phyloP scores from a whole-genome alignment of 2,329 filamentous ascomycete species.

The Zasmidium angulare region DNA sequence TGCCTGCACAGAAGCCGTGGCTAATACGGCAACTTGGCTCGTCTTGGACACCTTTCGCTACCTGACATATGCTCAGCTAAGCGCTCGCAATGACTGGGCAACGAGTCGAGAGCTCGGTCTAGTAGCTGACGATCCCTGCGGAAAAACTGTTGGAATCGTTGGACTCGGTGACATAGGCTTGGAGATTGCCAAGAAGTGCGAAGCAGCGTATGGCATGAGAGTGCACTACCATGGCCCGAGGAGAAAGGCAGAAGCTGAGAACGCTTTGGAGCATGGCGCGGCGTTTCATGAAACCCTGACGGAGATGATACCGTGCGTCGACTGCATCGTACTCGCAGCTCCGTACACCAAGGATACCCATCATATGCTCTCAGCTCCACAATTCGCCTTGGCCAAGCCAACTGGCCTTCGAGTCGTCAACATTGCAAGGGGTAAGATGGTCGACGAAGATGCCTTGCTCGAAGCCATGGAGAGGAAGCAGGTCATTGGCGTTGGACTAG shows the following conservation, averaged over 20 bases:
- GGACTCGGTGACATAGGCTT: constrained; percentile 61
- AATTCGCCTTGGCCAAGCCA: constrained; percentile 32
- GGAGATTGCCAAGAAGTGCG: constrained; percentile 57
- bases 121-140: constrained; percentile 62
- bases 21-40: constrained; percentile 68
- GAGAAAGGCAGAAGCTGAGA: constrained; percentile 48
- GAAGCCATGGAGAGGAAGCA: constrained; percentile 54
- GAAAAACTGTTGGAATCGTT: constrained; percentile 63
- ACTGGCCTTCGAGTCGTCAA: constrained; percentile 63
- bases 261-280: neutral
- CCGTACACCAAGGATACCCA: constrained; percentile 44
- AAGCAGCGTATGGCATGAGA: constrained; percentile 64
- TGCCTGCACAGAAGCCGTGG: constrained; percentile 69
- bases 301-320: constrained; percentile 50
- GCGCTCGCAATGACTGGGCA: constrained; percentile 52
- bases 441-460: constrained; percentile 63
- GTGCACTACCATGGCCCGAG: constrained; percentile 52
- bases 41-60: constrained; percentile 68
- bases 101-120: constrained; percentile 61
- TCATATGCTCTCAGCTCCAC: constrained; percentile 5
- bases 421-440: constrained; percentile 61
- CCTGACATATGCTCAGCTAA: constrained; percentile 48
- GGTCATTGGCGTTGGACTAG: constrained; percentile 56
- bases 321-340: constrained; percentile 63
- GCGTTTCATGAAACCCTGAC: constrained; percentile 46